Percentiles rank a stretch among this genome's conserved stretches.
Conservation (phyloP, 805 yeast species). For the Sporopachydermia lactativora region DNA sequence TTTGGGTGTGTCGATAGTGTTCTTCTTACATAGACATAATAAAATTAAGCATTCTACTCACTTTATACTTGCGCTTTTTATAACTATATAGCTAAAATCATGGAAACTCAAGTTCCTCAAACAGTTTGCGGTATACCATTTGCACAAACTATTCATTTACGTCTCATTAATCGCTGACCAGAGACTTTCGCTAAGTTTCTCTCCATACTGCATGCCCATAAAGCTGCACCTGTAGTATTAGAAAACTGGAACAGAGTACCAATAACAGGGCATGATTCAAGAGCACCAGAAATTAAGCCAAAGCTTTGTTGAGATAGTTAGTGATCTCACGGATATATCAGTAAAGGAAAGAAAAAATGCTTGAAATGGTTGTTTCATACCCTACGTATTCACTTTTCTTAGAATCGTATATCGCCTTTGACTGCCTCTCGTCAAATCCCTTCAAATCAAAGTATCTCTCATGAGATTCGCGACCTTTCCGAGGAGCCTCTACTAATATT, state of each 20-base stretch:
- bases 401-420: slow-evolving; percentile 22
- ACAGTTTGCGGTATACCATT: background rate
- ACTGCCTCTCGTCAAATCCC: slow-evolving; percentile 30
- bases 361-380: background rate
- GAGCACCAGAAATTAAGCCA: slow-evolving; percentile 21
- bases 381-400: slow-evolving; percentile 27
- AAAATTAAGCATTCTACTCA: background rate
- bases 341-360: background rate
- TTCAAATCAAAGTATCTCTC: slow-evolving; percentile 42
- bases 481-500: slow-evolving; percentile 36
- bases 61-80: slow-evolving; percentile 3
- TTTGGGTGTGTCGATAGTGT: slow-evolving; percentile 92
- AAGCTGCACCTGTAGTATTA: slow-evolving; percentile 22
- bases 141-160: background rate
- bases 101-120: background rate
- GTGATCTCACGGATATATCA: slow-evolving; percentile 1
- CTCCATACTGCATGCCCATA: slow-evolving; percentile 23
- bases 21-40: no score
- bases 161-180: slow-evolving; percentile 2
- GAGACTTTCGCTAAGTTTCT: slow-evolving; percentile 3
- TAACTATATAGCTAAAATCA: background rate
- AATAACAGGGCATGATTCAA: slow-evolving; percentile 21
- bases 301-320: slow-evolving; percentile 14
- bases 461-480: slow-evolving; percentile 38
- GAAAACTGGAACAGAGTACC: slow-evolving; percentile 22